Evolutionary conservation across 1,284 basidiomycete genomes (phyloP).

Genomic region (Papiliotrema terrestris): DNA sequence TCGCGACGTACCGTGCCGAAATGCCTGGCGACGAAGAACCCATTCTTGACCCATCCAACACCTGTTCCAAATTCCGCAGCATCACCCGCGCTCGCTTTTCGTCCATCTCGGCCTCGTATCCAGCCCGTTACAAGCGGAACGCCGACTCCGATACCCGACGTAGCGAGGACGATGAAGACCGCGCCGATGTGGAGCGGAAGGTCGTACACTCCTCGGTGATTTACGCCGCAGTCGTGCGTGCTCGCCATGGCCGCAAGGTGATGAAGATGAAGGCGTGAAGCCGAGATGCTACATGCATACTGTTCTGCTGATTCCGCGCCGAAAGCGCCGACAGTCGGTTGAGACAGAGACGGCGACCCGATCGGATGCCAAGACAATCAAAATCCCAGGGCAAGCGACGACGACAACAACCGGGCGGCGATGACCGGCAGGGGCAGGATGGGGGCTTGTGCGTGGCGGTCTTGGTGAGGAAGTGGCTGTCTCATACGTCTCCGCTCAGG

Average conservation of each 20-base stretch:
- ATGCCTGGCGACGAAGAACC: constrained; percentile 47
- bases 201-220: constrained; percentile 40
- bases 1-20: constrained; percentile 23
- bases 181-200: constrained; percentile 49
- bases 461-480: no score
- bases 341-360: no score
- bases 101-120: constrained; percentile 4
- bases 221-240: constrained; percentile 33
- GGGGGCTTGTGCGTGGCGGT: no score
- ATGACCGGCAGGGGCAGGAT: no score
- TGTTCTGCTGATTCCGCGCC: no score
- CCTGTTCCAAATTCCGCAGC: constrained; percentile 17
- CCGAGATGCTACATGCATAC: no score
- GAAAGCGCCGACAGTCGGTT: no score
- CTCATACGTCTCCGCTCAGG: no score
- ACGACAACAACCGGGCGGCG: no score
- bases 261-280: no score
- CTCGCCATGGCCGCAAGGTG: not conserved
- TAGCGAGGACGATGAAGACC: constrained; percentile 48
- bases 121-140: constrained; percentile 38
- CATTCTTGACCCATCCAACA: constrained; percentile 21
- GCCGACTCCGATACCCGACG: constrained; percentile 42
- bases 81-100: not conserved
- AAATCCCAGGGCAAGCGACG: no score
- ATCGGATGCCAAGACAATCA: no score